phyloP scores from a whole-genome alignment of 2,329 filamentous ascomycete genomes.

The Neoscytalidium dimidiatum region DNA sequence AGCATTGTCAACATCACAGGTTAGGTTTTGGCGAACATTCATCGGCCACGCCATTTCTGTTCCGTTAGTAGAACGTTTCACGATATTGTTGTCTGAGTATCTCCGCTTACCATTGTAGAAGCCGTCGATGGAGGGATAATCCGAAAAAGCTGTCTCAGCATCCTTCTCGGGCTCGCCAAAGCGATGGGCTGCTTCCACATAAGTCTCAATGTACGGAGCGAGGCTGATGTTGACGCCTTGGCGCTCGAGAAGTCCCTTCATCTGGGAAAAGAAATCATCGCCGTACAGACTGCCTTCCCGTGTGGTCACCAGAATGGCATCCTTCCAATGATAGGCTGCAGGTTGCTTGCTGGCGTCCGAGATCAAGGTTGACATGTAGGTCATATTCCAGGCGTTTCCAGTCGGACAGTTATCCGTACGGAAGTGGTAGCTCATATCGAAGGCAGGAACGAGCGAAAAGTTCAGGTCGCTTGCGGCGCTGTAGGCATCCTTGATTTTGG shows the following conservation, averaged over 20 bases:
- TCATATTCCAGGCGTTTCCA: constrained; percentile 38
- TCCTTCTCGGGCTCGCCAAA: constrained; percentile 26
- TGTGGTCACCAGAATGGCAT: constrained; percentile 39
- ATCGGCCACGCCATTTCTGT: background rate
- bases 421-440: constrained; percentile 39
- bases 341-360: constrained; percentile 20
- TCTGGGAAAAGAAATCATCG: constrained; percentile 37
- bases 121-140: constrained; percentile 38
- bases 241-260: constrained; percentile 23
- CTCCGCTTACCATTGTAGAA: constrained; percentile 37
- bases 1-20: constrained; percentile 29
- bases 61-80: too few species aligned
- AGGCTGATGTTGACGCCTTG: constrained; percentile 32
- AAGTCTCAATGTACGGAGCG: constrained; percentile 36
- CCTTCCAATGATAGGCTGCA: constrained; percentile 39
- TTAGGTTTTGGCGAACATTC: constrained; percentile 12
- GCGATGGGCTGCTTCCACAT: constrained; percentile 32
- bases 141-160: constrained; percentile 28
- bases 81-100: background rate
- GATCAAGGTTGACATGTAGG: constrained; percentile 37
- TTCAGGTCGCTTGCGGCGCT: constrained; percentile 33
- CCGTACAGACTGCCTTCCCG: constrained; percentile 39
- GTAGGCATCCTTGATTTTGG: constrained; percentile 39
- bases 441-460: constrained; percentile 41
- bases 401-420: constrained; percentile 26